Evolutionary conservation across 2,329 filamentous ascomycete species (phyloP).

Genomic region (Amylocarpus encephaloides): DNA sequence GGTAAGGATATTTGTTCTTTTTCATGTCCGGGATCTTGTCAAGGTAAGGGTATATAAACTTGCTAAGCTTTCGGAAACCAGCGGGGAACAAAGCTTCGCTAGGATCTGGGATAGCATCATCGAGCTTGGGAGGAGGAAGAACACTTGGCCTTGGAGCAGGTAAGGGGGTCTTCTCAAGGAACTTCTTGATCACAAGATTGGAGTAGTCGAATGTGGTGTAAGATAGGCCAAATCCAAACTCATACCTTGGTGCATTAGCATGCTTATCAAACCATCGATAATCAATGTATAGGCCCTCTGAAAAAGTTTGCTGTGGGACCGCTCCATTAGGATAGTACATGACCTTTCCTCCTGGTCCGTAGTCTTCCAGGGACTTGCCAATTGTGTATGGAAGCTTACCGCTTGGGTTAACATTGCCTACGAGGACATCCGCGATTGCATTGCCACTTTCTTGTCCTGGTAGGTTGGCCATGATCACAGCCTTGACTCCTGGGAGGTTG

Average conservation of each 20-base stretch:
- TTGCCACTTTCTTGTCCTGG: slow-evolving; percentile 84
- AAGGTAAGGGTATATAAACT: slow-evolving; percentile 62
- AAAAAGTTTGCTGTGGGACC: slow-evolving; percentile 75
- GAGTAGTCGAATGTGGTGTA: slow-evolving; percentile 58
- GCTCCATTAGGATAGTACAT: slow-evolving; percentile 63
- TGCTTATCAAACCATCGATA: slow-evolving; percentile 83
- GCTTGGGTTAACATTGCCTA: slow-evolving; percentile 65
- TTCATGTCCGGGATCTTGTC: slow-evolving; percentile 32
- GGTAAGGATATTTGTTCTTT: slow-evolving; percentile 35
- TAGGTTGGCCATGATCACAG: slow-evolving; percentile 75
- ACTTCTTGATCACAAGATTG: slow-evolving; percentile 38
- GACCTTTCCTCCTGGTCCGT: slow-evolving; percentile 65
- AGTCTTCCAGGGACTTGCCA: slow-evolving; percentile 66
- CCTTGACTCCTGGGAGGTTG: slow-evolving; percentile 68
- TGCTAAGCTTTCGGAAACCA: slow-evolving; percentile 49
- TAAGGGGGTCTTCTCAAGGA: slow-evolving; percentile 32
- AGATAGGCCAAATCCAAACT: slow-evolving; percentile 78
- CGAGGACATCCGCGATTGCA: slow-evolving; percentile 71
- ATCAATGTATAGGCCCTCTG: slow-evolving; percentile 79
- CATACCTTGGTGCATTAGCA: slow-evolving; percentile 67
- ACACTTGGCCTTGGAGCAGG: slow-evolving; percentile 32
- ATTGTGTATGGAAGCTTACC: slow-evolving; percentile 84
- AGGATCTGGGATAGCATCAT: slow-evolving; percentile 43
- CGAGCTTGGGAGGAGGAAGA: slow-evolving; percentile 42
- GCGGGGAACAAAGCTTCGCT: slow-evolving; percentile 48